These are phyloP conservation scores for Monosporascus sp. DNA, from an alignment of 2,329 filamentous ascomycete species.

Conservation along the genomic window DNA sequence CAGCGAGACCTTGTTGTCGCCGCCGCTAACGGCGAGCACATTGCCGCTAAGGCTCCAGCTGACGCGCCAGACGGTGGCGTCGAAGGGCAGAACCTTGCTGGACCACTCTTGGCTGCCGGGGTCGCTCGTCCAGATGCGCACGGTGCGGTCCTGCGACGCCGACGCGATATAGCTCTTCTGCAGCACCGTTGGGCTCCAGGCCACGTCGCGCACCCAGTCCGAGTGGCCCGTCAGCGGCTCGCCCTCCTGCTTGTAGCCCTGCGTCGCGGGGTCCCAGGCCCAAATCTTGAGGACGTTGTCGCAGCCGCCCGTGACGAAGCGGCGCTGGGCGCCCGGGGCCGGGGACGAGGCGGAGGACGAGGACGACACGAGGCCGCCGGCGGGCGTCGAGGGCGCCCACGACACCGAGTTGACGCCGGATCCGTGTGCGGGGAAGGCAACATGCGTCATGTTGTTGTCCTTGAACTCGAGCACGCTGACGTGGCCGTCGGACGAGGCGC, in stretches of 20 bases:
- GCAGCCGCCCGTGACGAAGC: slow-evolving; percentile 91
- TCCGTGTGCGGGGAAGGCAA: slow-evolving; percentile 85
- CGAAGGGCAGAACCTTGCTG: slow-evolving; percentile 79
- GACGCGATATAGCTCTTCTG: slow-evolving; percentile 96
- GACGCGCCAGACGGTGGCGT: slow-evolving; percentile 87
- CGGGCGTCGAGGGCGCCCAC: slow-evolving; percentile 82
- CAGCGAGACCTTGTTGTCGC: slow-evolving; percentile 92
- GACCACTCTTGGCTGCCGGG: slow-evolving; percentile 68
- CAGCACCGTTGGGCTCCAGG: slow-evolving; percentile 92
- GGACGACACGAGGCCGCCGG: slow-evolving; percentile 79
- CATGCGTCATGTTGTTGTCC: slow-evolving; percentile 87
- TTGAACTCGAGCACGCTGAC: slow-evolving; percentile 95
- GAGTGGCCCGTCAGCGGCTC: slow-evolving; percentile 72
- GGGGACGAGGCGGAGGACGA: slow-evolving; percentile 39
- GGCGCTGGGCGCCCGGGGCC: slow-evolving; percentile 59
- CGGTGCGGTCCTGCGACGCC: slow-evolving; percentile 93
- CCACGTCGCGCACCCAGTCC: slow-evolving; percentile 97
- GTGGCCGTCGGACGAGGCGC: slow-evolving; percentile 88
- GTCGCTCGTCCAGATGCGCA: slow-evolving; percentile 91
- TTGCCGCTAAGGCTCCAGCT: slow-evolving; percentile 98
- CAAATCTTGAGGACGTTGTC: slow-evolving; percentile 94
- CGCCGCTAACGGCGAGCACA: slow-evolving; percentile 86
- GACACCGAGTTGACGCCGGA: slow-evolving; percentile 93
- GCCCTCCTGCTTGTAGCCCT: slow-evolving; percentile 56
- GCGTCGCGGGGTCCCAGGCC: slow-evolving; percentile 64